phyloP scores from a whole-genome alignment of 495 filamentous ascomycete genomes.

The Massariosphaeria phaeospora region DNA sequence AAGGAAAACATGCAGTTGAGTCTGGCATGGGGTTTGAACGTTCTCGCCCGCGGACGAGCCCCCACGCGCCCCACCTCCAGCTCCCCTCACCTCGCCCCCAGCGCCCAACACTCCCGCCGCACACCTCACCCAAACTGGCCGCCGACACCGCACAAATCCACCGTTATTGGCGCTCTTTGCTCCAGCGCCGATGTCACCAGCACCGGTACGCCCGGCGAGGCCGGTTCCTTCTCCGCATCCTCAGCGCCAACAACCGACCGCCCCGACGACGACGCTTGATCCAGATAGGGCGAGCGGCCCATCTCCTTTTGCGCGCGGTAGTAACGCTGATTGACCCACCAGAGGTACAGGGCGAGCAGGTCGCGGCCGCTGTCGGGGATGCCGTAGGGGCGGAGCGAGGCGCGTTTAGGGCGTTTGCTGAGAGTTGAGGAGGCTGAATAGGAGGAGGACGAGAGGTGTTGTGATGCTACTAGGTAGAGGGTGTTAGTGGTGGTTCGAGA shows the following conservation, averaged over 20 bases:
- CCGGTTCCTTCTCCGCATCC: not conserved
- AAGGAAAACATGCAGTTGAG: too few relatives aligned
- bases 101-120: not conserved
- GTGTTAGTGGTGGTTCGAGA: too few relatives aligned
- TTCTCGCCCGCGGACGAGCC: too few relatives aligned
- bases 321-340: constrained; percentile 3
- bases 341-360: constrained; percentile 7
- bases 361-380: constrained; percentile 2
- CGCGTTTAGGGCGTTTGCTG: not conserved
- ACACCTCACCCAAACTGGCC: not conserved
- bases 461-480: too few relatives aligned
- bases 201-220: too few relatives aligned
- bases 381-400: constrained; percentile 11
- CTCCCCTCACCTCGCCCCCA: not conserved
- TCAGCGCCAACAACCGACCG: not conserved
- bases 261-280: not conserved
- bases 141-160: not conserved
- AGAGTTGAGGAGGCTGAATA: too few relatives aligned
- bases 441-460: not conserved
- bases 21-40: too few relatives aligned
- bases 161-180: too few relatives aligned
- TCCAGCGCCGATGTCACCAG: too few relatives aligned
- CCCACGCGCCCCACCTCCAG: not conserved
- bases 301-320: not conserved
- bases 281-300: too few relatives aligned